These are phyloP conservation scores for Vigna unguiculata DNA, from an alignment of 306 rosid genomes.

Conservation along the genomic window DNA sequence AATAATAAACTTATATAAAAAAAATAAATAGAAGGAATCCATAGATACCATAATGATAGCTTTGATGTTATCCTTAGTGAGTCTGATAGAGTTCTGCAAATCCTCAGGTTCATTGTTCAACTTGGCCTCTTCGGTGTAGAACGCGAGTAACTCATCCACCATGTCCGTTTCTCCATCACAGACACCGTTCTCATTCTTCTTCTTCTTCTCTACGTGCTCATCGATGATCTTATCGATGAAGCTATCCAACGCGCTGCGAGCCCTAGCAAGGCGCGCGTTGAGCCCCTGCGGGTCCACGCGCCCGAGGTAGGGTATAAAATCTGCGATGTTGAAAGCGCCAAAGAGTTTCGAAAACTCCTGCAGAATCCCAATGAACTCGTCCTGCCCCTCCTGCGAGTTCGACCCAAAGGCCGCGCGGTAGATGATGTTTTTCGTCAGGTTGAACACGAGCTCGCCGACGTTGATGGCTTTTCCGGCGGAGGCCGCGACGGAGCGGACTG, in stretches of 20 bases:
- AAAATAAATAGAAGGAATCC: not conserved
- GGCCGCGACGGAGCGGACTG: conserved; percentile 35
- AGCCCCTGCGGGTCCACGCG: conserved; percentile 78
- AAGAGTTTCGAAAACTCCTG: conserved; percentile 86
- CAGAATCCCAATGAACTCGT: conserved; percentile 72
- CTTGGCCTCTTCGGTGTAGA: conserved; percentile 56
- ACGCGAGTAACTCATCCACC: conserved; percentile 90
- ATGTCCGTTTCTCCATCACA: conserved; percentile 60
- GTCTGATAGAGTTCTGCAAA: conserved; percentile 61
- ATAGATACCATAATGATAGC: conserved; percentile 93
- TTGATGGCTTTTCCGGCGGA: conserved; percentile 55
- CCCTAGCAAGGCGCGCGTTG: conserved; percentile 58
- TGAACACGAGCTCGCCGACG: conserved; percentile 71
- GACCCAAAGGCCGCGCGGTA: conserved; percentile 88
- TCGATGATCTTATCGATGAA: conserved; percentile 78
- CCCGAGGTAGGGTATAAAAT: conserved; percentile 68
- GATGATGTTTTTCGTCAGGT: conserved; percentile 65
- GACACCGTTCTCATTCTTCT: conserved; percentile 39
- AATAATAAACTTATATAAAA: too few species aligned
- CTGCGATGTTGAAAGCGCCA: conserved; percentile 83
- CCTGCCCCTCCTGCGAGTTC: conserved; percentile 65
- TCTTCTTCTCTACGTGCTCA: conserved; percentile 61
- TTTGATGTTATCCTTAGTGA: conserved; percentile 83
- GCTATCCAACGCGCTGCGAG: conserved; percentile 62
- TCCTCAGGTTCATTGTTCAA: conserved; percentile 55